Conservation (phyloP, 2,329 filamentous ascomycete genomes). For the Fusarium armeniacum region DNA sequence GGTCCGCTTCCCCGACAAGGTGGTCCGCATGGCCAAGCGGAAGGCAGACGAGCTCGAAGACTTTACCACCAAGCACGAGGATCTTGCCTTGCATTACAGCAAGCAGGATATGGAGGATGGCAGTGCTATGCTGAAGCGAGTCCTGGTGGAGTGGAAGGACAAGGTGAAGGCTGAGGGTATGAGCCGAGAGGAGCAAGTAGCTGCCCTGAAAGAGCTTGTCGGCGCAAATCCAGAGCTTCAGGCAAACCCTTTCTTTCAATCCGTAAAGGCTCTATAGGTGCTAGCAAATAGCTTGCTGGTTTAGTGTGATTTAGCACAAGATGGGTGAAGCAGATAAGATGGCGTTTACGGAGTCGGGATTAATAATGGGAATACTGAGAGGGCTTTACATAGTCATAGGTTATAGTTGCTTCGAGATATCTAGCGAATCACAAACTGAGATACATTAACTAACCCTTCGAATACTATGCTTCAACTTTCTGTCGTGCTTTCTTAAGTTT, state of each 20-base stretch:
- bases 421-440: conserved; percentile 20
- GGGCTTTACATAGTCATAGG: conserved; percentile 21
- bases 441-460: conserved; percentile 2
- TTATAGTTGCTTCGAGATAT: conserved; percentile 5
- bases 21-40: conserved; percentile 98
- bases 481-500: background rate
- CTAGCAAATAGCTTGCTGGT: background rate
- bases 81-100: conserved; percentile 71
- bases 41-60: conserved; percentile 99
- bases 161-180: conserved; percentile 73
- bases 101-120: conserved; percentile 93
- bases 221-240: conserved; percentile 75
- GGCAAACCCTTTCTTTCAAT: conserved; percentile 79
- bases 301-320: conserved; percentile 8
- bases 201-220: conserved; percentile 84
- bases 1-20: conserved; percentile 95
- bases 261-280: conserved; percentile 67
- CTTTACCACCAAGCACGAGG: conserved; percentile 84
- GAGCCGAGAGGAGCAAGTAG: conserved; percentile 81
- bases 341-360: conserved; percentile 34
- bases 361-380: conserved; percentile 19
- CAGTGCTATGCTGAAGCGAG: conserved; percentile 84
- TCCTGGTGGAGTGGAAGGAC: conserved; percentile 88
- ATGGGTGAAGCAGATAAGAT: conserved; percentile 3
- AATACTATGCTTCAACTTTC: background rate